Conservation (phyloP, 2,329 filamentous ascomycete genomes). For the Colletotrichum echinochloae region DNA sequence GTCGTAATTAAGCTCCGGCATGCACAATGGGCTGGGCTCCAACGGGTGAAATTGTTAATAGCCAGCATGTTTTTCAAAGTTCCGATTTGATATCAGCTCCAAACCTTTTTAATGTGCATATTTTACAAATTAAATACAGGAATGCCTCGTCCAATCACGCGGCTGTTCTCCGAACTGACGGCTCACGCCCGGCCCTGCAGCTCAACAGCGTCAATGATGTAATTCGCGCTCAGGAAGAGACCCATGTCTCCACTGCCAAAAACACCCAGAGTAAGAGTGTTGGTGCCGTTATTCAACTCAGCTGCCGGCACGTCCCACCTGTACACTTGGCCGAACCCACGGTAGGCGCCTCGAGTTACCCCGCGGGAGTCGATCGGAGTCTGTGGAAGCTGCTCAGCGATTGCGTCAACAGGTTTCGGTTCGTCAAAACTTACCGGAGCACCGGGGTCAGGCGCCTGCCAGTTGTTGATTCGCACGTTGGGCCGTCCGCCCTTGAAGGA, state of each 20-base stretch:
- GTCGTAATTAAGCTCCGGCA: not conserved
- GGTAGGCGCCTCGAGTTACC: conserved; percentile 68
- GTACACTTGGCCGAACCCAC: conserved; percentile 68
- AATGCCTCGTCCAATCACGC: not conserved
- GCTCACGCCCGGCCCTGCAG: conserved; percentile 23
- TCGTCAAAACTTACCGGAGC: conserved; percentile 50
- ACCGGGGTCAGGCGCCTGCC: conserved; percentile 47
- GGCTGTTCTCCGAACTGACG: not conserved
- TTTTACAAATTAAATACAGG: too few relatives aligned
- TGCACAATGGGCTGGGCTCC: too few relatives aligned
- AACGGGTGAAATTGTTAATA: too few relatives aligned
- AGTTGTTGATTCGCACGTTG: conserved; percentile 53
- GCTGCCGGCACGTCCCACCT: conserved; percentile 62
- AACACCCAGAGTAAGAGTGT: conserved; percentile 66
- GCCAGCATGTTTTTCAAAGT: too few relatives aligned
- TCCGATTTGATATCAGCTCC: too few relatives aligned
- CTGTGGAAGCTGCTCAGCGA: conserved; percentile 36
- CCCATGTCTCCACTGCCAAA: conserved; percentile 61
- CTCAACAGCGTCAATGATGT: conserved; percentile 37
- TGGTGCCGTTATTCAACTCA: conserved; percentile 61
- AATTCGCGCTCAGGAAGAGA: conserved; percentile 64
- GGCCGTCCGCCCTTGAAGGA: conserved; percentile 68
- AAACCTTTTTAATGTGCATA: not conserved
- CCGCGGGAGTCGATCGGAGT: conserved; percentile 65
- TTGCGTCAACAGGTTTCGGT: conserved; percentile 16